These are phyloP conservation scores for Metschnikowia proteae DNA, from an alignment of 805 yeast species.

Conservation along the genomic window DNA sequence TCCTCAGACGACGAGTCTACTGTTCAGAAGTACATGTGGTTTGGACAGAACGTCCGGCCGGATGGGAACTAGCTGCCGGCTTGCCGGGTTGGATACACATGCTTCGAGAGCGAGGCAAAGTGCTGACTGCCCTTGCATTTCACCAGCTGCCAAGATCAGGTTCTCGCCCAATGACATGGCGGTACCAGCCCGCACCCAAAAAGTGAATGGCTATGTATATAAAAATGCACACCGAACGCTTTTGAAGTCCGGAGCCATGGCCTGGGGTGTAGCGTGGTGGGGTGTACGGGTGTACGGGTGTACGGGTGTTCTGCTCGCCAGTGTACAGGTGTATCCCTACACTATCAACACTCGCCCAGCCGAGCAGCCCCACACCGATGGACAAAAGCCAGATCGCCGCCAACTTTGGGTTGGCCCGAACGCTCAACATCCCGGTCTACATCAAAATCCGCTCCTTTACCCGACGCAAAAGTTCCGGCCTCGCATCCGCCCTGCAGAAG, in stretches of 20 bases:
- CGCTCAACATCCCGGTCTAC: constrained; percentile 30
- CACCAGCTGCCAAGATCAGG: too few relatives aligned
- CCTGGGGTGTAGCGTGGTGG: background rate
- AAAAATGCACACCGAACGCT: too few relatives aligned
- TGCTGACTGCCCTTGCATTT: too few relatives aligned
- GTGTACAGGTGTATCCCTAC: background rate
- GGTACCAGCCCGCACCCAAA: too few relatives aligned
- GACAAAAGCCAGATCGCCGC: constrained; percentile 19
- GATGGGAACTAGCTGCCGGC: background rate
- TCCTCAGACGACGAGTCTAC: constrained; percentile 13
- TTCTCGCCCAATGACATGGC: too few relatives aligned
- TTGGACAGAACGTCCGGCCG: constrained; percentile 32
- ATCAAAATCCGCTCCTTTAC: constrained; percentile 31
- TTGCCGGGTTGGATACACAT: too few relatives aligned
- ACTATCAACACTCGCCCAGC: too few relatives aligned
- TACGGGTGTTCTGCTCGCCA: background rate
- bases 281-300: background rate
- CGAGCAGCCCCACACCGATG: background rate
- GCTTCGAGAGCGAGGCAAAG: too few relatives aligned
- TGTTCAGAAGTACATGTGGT: constrained; percentile 31
- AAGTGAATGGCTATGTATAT: too few relatives aligned
- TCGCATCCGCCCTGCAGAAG: constrained; percentile 27
- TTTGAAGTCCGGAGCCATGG: background rate
- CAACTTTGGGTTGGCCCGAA: constrained; percentile 40
- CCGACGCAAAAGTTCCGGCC: constrained; percentile 10